Conservation (phyloP, 2,329 filamentous ascomycete species). For the Hypoxylon sp. region DNA sequence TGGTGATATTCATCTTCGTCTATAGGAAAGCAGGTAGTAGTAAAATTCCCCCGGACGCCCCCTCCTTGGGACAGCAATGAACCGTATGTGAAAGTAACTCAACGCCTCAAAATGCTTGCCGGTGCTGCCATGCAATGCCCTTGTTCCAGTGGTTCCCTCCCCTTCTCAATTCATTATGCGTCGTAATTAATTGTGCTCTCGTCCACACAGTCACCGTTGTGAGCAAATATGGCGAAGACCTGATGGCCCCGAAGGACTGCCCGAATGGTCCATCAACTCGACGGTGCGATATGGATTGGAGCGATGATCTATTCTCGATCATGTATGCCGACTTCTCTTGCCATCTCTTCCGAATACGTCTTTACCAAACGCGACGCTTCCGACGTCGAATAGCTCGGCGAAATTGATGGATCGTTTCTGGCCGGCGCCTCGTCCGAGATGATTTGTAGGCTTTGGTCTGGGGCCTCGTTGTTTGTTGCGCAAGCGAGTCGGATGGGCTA, state of each 20-base stretch:
- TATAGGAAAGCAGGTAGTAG: slow-evolving; percentile 36
- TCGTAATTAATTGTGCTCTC: slow-evolving; percentile 27
- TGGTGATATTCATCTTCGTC: slow-evolving; percentile 21
- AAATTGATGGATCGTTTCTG: slow-evolving; percentile 81
- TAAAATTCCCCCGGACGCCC: slow-evolving; percentile 25
- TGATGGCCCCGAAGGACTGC: neutral
- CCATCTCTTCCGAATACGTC: slow-evolving; percentile 67
- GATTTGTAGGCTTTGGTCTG: slow-evolving; percentile 54
- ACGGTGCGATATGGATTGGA: slow-evolving; percentile 34
- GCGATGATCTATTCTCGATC: slow-evolving; percentile 35
- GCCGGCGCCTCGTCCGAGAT: slow-evolving; percentile 75
- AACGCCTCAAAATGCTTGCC: slow-evolving; percentile 46
- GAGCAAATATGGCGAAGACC: slow-evolving; percentile 3
- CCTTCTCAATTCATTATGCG: slow-evolving; percentile 26
- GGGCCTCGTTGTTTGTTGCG: slow-evolving; percentile 46
- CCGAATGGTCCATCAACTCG: neutral
- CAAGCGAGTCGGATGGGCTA: slow-evolving; percentile 51
- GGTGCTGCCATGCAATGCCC: slow-evolving; percentile 41
- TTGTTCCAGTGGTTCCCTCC: slow-evolving; percentile 19
- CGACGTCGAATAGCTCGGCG: slow-evolving; percentile 81
- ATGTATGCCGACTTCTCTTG: slow-evolving; percentile 68
- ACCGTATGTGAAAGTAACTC: slow-evolving; percentile 34
- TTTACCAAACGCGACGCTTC: slow-evolving; percentile 73
- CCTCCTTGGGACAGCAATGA: slow-evolving; percentile 27
- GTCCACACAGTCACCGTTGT: slow-evolving; percentile 8